Conservation (phyloP, 148 eudicot species). For the Silene conica region DNA sequence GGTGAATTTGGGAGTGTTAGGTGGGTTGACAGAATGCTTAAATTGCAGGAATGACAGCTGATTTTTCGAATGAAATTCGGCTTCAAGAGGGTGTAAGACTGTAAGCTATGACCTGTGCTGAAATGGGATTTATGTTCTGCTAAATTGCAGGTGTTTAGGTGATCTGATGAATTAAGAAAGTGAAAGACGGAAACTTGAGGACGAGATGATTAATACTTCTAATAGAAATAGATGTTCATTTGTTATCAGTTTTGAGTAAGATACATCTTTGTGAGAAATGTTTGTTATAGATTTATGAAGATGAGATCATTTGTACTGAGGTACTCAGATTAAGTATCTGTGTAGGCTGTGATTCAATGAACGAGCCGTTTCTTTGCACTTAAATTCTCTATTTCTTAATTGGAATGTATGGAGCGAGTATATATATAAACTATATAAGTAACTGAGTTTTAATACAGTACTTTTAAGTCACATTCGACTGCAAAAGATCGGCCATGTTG, state of each 20-base stretch:
- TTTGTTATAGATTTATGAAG: background rate
- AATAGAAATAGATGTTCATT: background rate
- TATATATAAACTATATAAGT: too few species aligned
- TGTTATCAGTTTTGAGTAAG: background rate
- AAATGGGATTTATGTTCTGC: background rate
- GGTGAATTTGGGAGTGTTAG: constrained; percentile 12
- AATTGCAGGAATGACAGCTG: background rate
- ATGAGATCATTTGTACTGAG: background rate
- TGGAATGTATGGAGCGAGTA: background rate
- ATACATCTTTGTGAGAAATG: background rate
- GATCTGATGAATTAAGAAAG: background rate
- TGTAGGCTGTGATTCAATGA: background rate
- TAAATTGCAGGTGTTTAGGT: background rate
- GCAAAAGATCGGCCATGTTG: too few species aligned
- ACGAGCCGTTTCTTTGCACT: background rate
- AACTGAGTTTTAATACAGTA: too few species aligned
- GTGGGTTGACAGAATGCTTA: background rate
- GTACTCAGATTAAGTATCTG: background rate
- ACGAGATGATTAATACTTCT: too few species aligned
- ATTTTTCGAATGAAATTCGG: background rate
- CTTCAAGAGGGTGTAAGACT: background rate
- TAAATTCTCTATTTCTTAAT: constrained; percentile 15
- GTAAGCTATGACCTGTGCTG: background rate
- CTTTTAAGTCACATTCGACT: background rate
- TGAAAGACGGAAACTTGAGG: background rate